These are phyloP conservation scores for Diospyros kaki DNA, from an alignment of 148 eudicot genomes.

Conservation along the genomic window DNA sequence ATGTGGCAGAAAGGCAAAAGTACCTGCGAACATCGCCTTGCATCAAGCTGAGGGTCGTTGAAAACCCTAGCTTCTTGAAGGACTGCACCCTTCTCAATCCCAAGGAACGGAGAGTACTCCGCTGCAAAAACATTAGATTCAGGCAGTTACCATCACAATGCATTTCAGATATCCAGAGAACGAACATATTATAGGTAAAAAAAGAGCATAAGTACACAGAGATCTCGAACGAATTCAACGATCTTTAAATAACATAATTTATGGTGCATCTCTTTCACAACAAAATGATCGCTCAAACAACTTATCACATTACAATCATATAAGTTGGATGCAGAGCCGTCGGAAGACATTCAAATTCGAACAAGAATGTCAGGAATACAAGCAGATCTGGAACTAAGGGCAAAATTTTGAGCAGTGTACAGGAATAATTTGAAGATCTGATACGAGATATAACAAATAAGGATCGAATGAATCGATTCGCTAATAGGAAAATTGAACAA, in stretches of 20 bases:
- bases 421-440: not conserved
- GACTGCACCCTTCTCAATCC: conserved; percentile 93
- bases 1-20: not conserved
- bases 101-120: conserved; percentile 84
- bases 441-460: not conserved
- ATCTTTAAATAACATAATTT: not conserved
- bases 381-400: conserved; percentile 13
- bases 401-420: not conserved
- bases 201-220: not conserved
- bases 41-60: conserved; percentile 89
- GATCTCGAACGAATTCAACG: not conserved
- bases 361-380: not conserved
- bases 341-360: not conserved
- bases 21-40: conserved; percentile 93
- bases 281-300: not conserved
- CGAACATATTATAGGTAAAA: not conserved
- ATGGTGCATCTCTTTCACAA: not conserved
- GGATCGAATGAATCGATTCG: not conserved
- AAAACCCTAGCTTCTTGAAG: conserved; percentile 97
- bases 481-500: not conserved
- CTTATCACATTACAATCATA: not conserved
- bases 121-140: conserved; percentile 32
- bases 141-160: conserved; percentile 7
- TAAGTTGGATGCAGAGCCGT: not conserved
- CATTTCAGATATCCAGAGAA: not conserved